phyloP scores from a whole-genome alignment of 768 basidiomycete species.

The Sporobolomyces phaffii region DNA sequence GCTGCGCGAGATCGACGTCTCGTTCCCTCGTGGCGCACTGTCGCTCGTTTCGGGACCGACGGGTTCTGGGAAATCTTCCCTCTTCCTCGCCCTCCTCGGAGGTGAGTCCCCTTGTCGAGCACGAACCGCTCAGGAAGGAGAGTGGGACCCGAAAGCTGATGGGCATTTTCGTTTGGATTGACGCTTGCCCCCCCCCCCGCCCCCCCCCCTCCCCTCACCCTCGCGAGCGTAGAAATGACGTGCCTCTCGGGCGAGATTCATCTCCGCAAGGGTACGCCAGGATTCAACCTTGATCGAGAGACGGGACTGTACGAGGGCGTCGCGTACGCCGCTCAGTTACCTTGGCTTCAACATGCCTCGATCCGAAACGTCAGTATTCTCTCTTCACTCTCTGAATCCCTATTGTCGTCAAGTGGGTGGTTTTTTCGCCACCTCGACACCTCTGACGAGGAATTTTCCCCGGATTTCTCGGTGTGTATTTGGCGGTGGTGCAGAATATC shows the following conservation, averaged over 20 bases:
- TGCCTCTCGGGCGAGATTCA: conserved; percentile 34
- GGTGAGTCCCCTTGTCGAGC: conserved; percentile 8
- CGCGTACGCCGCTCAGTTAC: conserved; percentile 61
- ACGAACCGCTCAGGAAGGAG: too few species aligned
- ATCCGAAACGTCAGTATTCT: conserved; percentile 54
- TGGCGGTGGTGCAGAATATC: conserved; percentile 60
- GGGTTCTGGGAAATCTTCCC: conserved; percentile 37
- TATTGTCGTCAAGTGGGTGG: too few species aligned
- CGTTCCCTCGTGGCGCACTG: conserved; percentile 63
- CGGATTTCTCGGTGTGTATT: too few species aligned
- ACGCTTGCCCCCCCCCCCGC: background rate
- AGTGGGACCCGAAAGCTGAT: too few species aligned
- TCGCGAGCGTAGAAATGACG: conserved; percentile 42
- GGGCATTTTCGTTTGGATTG: background rate
- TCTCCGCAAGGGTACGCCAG: conserved; percentile 14
- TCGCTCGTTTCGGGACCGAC: conserved; percentile 44
- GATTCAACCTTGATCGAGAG: conserved; percentile 25
- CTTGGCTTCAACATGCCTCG: conserved; percentile 74
- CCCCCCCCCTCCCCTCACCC: too few species aligned
- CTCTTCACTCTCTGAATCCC: too few species aligned
- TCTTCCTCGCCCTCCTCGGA: conserved; percentile 39
- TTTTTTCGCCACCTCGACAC: too few species aligned
- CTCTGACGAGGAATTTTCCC: too few species aligned
- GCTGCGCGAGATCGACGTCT: conserved; percentile 55
- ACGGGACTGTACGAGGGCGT: conserved; percentile 58